phyloP scores from a whole-genome alignment of 352 stramenopile species.

The Globisporangium orthogonon region DNA sequence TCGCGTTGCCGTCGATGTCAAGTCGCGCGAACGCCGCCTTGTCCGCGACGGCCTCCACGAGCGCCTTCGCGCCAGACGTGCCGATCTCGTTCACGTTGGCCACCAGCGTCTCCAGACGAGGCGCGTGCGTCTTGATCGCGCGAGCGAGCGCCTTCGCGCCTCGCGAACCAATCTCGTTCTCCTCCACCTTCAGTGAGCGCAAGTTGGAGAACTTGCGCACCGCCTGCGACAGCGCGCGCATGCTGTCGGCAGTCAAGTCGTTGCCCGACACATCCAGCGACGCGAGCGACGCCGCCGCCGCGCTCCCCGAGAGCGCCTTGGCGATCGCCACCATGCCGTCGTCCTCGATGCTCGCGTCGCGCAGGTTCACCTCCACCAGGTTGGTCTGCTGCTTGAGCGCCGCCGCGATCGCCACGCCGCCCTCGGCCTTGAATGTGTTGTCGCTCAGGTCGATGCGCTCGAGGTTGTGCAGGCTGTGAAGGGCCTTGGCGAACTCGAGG shows the following conservation, averaged over 20 bases:
- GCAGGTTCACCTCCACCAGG: conserved; percentile 86
- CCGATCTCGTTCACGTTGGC: conserved; percentile 88
- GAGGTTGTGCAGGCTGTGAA: conserved; percentile 61
- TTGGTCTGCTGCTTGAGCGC: conserved; percentile 64
- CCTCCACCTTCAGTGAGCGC: conserved; percentile 84
- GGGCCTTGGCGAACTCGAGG: conserved; percentile 78
- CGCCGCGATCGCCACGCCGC: conserved; percentile 76
- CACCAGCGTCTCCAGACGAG: conserved; percentile 72
- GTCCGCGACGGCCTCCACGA: conserved; percentile 52
- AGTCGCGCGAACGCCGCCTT: conserved; percentile 54
- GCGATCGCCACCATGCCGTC: conserved; percentile 84
- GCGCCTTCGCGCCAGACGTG: conserved; percentile 76
- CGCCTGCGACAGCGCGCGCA: conserved; percentile 36
- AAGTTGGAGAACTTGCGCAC: conserved; percentile 47
- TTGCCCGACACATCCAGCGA: conserved; percentile 93
- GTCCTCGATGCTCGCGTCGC: conserved; percentile 89
- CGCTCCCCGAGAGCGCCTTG: conserved; percentile 51
- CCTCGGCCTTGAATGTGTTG: conserved; percentile 91
- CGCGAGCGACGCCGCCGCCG: conserved; percentile 27
- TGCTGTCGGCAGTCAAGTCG: conserved; percentile 74
- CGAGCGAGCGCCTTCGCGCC: conserved; percentile 72
- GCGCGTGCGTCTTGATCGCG: conserved; percentile 44
- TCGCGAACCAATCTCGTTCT: conserved; percentile 91
- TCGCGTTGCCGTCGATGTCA: conserved; percentile 80
- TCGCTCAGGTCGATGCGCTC: conserved; percentile 91